Conservation (phyloP, 2,329 filamentous ascomycete genomes). For the Lachnellula arida region DNA sequence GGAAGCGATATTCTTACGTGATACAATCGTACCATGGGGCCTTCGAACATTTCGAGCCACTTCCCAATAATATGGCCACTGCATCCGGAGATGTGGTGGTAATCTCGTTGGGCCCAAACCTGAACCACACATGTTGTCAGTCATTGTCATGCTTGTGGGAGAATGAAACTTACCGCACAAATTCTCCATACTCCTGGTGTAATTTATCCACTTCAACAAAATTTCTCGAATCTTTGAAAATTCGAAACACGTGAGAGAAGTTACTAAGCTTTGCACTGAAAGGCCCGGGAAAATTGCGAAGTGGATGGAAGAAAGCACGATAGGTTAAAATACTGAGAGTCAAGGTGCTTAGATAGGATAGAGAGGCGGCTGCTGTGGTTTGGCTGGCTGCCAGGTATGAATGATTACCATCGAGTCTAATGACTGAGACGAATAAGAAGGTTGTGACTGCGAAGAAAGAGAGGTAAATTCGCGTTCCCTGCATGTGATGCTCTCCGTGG, state of each 20-base stretch:
- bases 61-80: conserved; percentile 14
- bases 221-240: conserved; percentile 10
- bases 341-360: conserved; percentile 9
- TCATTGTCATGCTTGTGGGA: neutral
- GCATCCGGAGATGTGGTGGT: conserved; percentile 19
- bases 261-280: conserved; percentile 19
- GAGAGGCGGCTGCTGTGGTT: conserved; percentile 1
- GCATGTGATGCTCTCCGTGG: conserved; percentile 20
- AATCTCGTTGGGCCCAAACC: conserved; percentile 17
- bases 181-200: conserved; percentile 22
- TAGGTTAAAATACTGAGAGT: conserved; percentile 51
- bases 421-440: neutral
- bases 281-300: conserved; percentile 29
- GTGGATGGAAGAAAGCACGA: conserved; percentile 42
- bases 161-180: conserved; percentile 14
- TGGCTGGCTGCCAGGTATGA: conserved; percentile 1
- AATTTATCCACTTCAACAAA: conserved; percentile 11
- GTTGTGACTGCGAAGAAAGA: neutral
- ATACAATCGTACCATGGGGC: conserved; percentile 22
- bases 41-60: conserved; percentile 19
- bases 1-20: neutral
- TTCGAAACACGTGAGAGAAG: conserved; percentile 14
- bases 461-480: conserved; percentile 1
- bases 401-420: neutral
- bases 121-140: neutral